Evolutionary conservation across 441 rosid species (phyloP), one percentile per base, ranked within the genome.

Genomic region (Populus trichocarpa): DNA sequence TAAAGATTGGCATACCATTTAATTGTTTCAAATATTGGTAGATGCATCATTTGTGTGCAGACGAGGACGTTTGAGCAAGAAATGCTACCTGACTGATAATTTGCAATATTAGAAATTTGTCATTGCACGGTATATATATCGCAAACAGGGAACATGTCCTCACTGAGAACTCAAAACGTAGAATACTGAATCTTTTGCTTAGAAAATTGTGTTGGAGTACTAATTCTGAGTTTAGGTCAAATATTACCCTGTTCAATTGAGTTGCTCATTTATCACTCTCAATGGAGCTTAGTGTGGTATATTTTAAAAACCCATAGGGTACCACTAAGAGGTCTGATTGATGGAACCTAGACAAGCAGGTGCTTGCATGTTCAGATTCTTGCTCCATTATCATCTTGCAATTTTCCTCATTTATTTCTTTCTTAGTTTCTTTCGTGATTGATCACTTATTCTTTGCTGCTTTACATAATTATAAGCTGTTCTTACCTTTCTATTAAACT

Each of bases 401-500:
- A 38, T 63, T 71, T 28, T 67, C 40, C 61, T 9, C 0, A 16
- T 35, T 26, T 67, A 61, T 50, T 46, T 46, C 7, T 13, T 25
- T 25, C 25, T 25, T 25, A 25, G 25, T 63, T 25, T 40, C 53
- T 50, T 46, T 46, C 7, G 2, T 50, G 42, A 26, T 20, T 11
- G 2, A 64, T 50, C 57, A n/a, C 61, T 13, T 70, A 42, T 36
- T 61, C 72, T 72, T 32, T 64, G 73, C 75, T 40, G 36, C 64
- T 6, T 72, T 69, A 30, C 59, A 71, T 67, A 61, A 59, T 28
- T 46, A 18, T 32, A 69, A 63, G 78, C 38, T 71, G 2, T 77
- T 75, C 71, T 81, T 23, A 50, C 67, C 20, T 14, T 74, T 71
- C 74, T 77, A 50, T 66, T 83, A 63, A 71, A 28, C 78, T 67